Conservation (phyloP, 1,284 basidiomycete genomes). For the Coniferiporia sulphurascens region DNA sequence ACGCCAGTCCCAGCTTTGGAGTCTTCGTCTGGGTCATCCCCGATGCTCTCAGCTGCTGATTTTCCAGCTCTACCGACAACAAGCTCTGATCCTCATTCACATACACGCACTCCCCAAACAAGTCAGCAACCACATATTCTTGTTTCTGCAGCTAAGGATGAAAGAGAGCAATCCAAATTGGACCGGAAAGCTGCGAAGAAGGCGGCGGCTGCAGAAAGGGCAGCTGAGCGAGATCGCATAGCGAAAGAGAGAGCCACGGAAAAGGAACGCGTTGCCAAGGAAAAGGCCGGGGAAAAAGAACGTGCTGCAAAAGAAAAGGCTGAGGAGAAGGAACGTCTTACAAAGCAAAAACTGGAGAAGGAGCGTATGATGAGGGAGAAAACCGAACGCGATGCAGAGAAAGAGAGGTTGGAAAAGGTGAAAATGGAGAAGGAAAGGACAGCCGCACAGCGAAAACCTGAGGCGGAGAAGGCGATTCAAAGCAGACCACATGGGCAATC, state of each 20-base stretch:
- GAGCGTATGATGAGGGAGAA: constrained; percentile 33
- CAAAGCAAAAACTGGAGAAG: constrained; percentile 34
- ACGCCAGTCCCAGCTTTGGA: constrained; percentile 32
- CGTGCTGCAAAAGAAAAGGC: constrained; percentile 26
- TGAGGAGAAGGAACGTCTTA: constrained; percentile 26
- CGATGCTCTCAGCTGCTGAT: constrained; percentile 58
- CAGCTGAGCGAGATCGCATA: constrained; percentile 29
- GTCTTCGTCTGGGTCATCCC: constrained; percentile 41
- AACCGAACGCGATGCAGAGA: constrained; percentile 30
- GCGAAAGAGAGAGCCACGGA: constrained; percentile 33
- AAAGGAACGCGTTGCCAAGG: constrained; percentile 26
- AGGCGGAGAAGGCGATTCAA: constrained; percentile 28
- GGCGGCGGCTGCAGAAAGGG: constrained; percentile 24
- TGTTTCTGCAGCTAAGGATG: constrained; percentile 30
- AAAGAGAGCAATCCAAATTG: constrained; percentile 30
- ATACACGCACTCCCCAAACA: constrained; percentile 28
- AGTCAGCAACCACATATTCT: constrained; percentile 9
- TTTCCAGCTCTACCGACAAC: constrained; percentile 57
- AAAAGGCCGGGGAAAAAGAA: constrained; percentile 21
- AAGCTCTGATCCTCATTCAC: constrained; percentile 27
- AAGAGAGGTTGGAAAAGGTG: constrained; percentile 29
- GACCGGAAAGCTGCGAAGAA: constrained; percentile 36
- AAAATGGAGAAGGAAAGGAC: constrained; percentile 30
- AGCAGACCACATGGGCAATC: constrained; percentile 26
- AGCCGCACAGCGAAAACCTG: constrained; percentile 22